Conservation (phyloP, 169 alveolate genomes). For the Eimeria acervulina region DNA sequence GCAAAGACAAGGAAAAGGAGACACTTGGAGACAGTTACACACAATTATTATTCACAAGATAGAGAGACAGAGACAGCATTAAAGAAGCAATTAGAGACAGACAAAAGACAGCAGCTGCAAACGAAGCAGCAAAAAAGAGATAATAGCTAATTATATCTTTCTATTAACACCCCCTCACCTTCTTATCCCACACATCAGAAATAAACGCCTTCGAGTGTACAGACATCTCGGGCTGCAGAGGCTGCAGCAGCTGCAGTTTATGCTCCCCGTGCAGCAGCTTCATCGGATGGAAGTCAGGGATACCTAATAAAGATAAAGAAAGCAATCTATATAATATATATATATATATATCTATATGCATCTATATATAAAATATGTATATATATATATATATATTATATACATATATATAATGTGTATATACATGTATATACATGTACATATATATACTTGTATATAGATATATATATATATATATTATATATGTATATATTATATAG, state of each 20-base stretch:
- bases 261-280: slow-evolving; percentile 93
- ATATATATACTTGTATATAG: too few species aligned
- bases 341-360: too few species aligned
- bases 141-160: neutral
- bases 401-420: too few species aligned
- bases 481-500: neutral
- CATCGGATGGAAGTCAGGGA: slow-evolving; percentile 93
- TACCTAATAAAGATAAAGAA: slow-evolving; percentile 81
- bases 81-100: neutral
- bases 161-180: neutral
- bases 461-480: neutral
- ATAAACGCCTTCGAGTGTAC: neutral
- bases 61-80: neutral
- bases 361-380: too few species aligned
- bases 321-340: neutral
- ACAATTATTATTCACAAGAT: neutral
- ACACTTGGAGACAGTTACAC: neutral
- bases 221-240: neutral
- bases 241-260: slow-evolving; percentile 79
- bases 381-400: too few species aligned
- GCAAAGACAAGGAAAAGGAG: too few species aligned
- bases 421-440: too few species aligned
- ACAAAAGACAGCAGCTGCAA: neutral
- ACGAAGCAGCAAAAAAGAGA: neutral
- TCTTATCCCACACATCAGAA: slow-evolving; percentile 4